Percentiles rank a stretch among this genome's conserved stretches.
These are phyloP conservation scores for Myriosclerotinia duriaeana DNA, from an alignment of 2,329 filamentous ascomycete genomes.

Conservation along the genomic window DNA sequence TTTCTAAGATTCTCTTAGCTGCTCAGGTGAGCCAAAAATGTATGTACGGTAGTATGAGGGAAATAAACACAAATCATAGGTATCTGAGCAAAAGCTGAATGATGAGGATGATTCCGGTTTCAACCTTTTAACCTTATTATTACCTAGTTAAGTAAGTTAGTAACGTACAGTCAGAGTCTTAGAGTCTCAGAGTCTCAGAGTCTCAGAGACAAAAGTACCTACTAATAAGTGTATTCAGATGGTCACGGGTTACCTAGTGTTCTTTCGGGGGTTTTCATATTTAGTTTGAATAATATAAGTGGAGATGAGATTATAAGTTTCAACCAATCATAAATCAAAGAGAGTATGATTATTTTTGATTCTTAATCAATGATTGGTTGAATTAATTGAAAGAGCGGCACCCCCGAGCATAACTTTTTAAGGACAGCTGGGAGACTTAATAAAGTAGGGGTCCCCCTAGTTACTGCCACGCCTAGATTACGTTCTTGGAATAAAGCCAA, in stretches of 20 bases:
- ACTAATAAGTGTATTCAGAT: too few relatives aligned
- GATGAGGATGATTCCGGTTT: too few relatives aligned
- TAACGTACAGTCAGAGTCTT: too few relatives aligned
- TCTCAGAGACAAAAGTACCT: too few relatives aligned
- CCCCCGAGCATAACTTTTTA: background rate
- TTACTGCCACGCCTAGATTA: constrained; percentile 6
- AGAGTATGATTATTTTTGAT: background rate
- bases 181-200: too few relatives aligned
- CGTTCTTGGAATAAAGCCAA: background rate
- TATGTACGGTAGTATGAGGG: too few relatives aligned
- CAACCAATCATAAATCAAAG: background rate
- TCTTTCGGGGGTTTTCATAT: background rate
- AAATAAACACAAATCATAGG: too few relatives aligned
- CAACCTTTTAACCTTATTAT: too few relatives aligned
- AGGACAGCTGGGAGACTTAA: background rate
- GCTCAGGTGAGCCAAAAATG: constrained; percentile 6
- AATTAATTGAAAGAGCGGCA: background rate
- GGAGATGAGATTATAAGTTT: background rate
- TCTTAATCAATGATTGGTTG: background rate
- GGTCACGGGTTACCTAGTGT: background rate
- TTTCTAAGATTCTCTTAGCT: too few relatives aligned
- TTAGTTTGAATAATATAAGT: too few relatives aligned
- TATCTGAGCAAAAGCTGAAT: too few relatives aligned
- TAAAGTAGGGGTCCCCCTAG: background rate
- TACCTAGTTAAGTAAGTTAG: too few relatives aligned